Evolutionary conservation across 306 rosid species (phyloP), one percentile per base, ranked within the genome.

Genomic region (Mimosa bimucronata): DNA sequence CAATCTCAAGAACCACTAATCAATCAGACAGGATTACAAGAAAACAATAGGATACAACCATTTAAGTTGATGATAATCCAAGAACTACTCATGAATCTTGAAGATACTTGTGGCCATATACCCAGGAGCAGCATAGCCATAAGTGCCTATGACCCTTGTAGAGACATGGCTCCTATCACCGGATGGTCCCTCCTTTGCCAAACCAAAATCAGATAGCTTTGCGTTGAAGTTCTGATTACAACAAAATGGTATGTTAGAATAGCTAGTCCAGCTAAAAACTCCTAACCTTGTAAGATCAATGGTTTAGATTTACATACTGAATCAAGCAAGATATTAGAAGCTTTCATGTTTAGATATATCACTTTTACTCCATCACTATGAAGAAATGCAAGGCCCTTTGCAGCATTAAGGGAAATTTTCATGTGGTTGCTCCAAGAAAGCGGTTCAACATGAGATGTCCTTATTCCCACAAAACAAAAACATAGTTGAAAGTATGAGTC

Each of bases 91-190:
- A 13, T 77, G 52, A 57, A 74, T 80, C 11, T 80, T 34, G 55
- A 67, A 76, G 29, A 53, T 93, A 93, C 99, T 98, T 88, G 99
- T 93, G 55, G 94, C 94, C 94, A 96, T 85, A 74, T 96, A 96
- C 82, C 93, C 99, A 2, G 99, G 99, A 40, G 99, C 99, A 10
- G 99, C 98, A 71, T 96, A 96, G 46, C 99, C 99, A 80, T 82
- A 93, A 9, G 99, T 96, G 70, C 99, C 99, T 98, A 96, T 96
- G 44, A 96, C 91, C 86, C 99, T 77, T 16, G 99, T 96, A 79
- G 99, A 93, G 86, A 96, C 99, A 73, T 96, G 86, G 82, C 99
- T 96, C 78, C 42, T 81, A 86, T 89, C 97, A 66, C 89, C 97
- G 3, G 85, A 90, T 5, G 99, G 99, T 64, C 97, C 99, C 46